Conservation (phyloP, 371 early-diverging fungal species). For the Mortierella sp. region DNA sequence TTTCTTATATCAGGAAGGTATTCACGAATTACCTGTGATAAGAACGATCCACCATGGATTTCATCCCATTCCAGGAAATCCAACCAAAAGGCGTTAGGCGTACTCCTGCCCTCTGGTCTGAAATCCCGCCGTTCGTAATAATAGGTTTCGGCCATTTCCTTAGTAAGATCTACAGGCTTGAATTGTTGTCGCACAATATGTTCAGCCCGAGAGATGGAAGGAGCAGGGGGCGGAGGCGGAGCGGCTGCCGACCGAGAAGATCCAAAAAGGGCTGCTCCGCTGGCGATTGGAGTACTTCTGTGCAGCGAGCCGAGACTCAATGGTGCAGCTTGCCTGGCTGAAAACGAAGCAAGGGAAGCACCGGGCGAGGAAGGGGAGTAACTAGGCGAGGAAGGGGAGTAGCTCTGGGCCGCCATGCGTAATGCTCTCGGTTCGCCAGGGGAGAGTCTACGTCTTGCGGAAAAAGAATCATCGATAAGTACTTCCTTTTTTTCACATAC, state of each 20-base stretch:
- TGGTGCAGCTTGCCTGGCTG: too few species aligned
- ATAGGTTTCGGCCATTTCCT: slow-evolving; percentile 46
- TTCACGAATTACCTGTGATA: slow-evolving; percentile 54
- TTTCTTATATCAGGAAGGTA: not conserved
- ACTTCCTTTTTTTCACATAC: too few species aligned
- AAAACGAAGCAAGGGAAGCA: not conserved
- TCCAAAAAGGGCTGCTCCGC: too few species aligned
- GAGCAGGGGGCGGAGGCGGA: not conserved
- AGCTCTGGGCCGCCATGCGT: too few species aligned
- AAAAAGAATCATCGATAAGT: too few species aligned
- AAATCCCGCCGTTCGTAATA: slow-evolving; percentile 37
- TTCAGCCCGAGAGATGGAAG: not conserved
- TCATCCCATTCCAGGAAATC: slow-evolving; percentile 56
- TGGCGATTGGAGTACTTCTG: not conserved
- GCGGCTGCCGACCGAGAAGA: too few species aligned
- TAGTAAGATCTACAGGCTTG: slow-evolving; percentile 49
- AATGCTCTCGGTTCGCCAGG: too few species aligned
- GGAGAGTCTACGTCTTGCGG: too few species aligned
- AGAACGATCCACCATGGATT: slow-evolving; percentile 28
- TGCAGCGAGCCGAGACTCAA: not conserved
- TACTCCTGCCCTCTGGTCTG: not conserved
- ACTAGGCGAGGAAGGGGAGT: not conserved
- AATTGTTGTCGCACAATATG: slow-evolving; percentile 22
- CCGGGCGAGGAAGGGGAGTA: not conserved
- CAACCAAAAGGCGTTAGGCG: slow-evolving; percentile 63